Evolutionary conservation across 805 yeast species (phyloP).

Genomic region (Candida alai): DNA sequence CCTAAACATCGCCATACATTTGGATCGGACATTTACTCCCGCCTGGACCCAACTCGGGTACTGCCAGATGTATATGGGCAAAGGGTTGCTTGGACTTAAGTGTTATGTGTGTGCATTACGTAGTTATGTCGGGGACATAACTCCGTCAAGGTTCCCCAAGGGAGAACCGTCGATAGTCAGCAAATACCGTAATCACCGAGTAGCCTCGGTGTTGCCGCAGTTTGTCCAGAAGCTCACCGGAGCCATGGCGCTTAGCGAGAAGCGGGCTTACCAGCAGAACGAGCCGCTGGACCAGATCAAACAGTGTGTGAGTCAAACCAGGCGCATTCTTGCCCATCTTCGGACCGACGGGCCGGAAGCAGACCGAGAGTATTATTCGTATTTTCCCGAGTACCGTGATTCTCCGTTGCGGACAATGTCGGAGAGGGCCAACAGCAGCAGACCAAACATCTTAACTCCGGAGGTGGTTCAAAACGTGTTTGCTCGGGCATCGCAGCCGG

Average conservation of each 20-base stretch:
- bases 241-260: constrained; percentile 32
- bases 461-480: constrained; percentile 35
- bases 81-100: constrained; percentile 27
- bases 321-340: constrained; percentile 24
- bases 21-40: constrained; percentile 33
- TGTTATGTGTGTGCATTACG: constrained; percentile 32
- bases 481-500: too few relatives aligned
- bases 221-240: constrained; percentile 33
- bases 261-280: constrained; percentile 34
- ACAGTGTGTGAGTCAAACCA: constrained; percentile 19
- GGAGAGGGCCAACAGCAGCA: constrained; percentile 24
- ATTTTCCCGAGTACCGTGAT: constrained; percentile 21
- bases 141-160: constrained; percentile 21
- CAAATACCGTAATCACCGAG: constrained; percentile 21
- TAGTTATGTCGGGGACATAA: constrained; percentile 26
- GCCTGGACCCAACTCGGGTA: constrained; percentile 44
- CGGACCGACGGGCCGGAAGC: constrained; percentile 19
- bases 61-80: constrained; percentile 40
- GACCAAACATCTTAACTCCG: constrained; percentile 35
- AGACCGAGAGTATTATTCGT: constrained; percentile 25
- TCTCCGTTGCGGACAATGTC: constrained; percentile 23
- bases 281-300: constrained; percentile 23
- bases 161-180: constrained; percentile 11
- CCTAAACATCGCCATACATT: constrained; percentile 27
- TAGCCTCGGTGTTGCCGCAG: constrained; percentile 30